These are phyloP conservation scores for Myriosclerotinia duriaeana DNA, from an alignment of 2,329 filamentous ascomycete species.

Conservation along the genomic window DNA sequence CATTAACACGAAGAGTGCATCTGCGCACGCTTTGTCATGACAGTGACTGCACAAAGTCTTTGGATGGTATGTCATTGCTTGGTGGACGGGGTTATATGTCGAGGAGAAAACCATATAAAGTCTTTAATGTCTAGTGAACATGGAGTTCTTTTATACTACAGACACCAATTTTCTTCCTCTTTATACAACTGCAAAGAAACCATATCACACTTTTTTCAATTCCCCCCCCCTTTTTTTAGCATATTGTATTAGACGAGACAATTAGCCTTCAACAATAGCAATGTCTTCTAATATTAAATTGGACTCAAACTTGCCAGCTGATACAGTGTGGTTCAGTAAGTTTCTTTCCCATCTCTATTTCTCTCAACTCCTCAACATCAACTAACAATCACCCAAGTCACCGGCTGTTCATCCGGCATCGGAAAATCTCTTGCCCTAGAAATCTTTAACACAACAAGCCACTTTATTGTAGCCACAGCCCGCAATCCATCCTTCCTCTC, in stretches of 20 bases:
- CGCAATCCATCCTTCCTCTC: slow-evolving; percentile 45
- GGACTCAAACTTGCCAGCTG: slow-evolving; percentile 1
- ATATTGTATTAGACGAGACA: background rate
- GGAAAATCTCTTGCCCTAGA: slow-evolving; percentile 44
- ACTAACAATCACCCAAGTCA: slow-evolving; percentile 38
- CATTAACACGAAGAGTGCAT: background rate
- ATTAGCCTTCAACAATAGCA: background rate
- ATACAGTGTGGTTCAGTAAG: slow-evolving; percentile 20
- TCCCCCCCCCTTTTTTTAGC: background rate
- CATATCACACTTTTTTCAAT: background rate
- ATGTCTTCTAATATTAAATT: slow-evolving; percentile 8
- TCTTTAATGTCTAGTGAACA: background rate
- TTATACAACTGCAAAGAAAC: background rate
- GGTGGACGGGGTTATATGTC: background rate
- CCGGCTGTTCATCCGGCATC: slow-evolving; percentile 49
- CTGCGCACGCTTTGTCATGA: background rate
- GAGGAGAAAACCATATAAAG: background rate
- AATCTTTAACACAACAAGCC: slow-evolving; percentile 40
- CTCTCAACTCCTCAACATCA: too few relatives aligned
- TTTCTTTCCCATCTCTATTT: background rate
- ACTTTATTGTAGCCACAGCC: slow-evolving; percentile 50
- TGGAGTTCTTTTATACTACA: background rate
- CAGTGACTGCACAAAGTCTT: background rate
- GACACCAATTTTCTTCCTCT: too few relatives aligned
- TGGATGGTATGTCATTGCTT: background rate